phyloP scores from a whole-genome alignment of 495 filamentous ascomycete genomes.

The Cercophora samala region DNA sequence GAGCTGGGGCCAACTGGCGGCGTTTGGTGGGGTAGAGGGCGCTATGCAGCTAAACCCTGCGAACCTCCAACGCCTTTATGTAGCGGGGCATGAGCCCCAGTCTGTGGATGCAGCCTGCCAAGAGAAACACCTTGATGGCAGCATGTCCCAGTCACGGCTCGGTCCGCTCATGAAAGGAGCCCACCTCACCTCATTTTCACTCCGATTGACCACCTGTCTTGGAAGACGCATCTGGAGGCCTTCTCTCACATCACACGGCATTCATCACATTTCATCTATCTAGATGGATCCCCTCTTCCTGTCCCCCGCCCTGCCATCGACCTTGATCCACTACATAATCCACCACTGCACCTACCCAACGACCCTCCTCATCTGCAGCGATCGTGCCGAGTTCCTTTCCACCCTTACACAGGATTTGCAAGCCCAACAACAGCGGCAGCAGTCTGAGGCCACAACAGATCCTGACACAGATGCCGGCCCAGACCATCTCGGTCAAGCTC shows the following conservation, averaged over 20 bases:
- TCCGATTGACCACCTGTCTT: background rate
- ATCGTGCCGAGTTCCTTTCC: conserved; percentile 59
- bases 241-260: conserved; percentile 3
- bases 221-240: background rate
- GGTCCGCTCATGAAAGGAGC: conserved; percentile 18
- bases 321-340: conserved; percentile 64
- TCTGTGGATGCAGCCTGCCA: background rate
- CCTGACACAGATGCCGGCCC: conserved; percentile 4
- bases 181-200: background rate
- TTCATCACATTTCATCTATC: background rate
- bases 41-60: conserved; percentile 29
- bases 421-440: background rate
- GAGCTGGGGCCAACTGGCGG: background rate
- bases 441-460: background rate
- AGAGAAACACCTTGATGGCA: background rate
- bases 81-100: conserved; percentile 16
- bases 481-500: background rate
- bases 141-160: conserved; percentile 14
- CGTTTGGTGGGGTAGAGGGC: conserved; percentile 22
- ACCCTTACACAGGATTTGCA: conserved; percentile 38
- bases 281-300: conserved; percentile 42
- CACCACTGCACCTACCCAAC: conserved; percentile 51
- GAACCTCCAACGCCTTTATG: background rate
- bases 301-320: conserved; percentile 50
- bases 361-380: conserved; percentile 68